Conservation (phyloP, 495 filamentous ascomycete genomes). For the Neurospora intermedia region DNA sequence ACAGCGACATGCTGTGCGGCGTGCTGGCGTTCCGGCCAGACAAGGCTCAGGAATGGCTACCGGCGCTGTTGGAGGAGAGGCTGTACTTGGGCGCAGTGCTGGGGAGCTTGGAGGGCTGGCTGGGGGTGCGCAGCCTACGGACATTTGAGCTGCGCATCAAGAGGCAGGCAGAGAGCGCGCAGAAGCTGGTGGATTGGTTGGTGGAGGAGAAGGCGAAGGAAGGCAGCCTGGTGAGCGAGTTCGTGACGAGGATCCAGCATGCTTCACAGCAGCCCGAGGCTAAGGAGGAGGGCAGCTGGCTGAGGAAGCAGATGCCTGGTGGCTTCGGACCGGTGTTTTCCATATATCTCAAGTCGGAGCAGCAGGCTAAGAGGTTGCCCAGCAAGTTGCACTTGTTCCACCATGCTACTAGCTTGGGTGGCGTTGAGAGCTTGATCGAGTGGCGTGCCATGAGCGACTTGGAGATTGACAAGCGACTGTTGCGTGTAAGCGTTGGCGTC, state of each 20-base stretch:
- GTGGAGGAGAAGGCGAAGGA: constrained; percentile 27
- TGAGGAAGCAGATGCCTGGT: constrained; percentile 80
- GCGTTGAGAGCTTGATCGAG: constrained; percentile 89
- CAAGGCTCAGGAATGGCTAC: constrained; percentile 37
- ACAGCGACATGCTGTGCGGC: constrained; percentile 83
- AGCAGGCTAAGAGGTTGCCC: constrained; percentile 57
- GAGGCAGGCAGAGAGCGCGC: constrained; percentile 60
- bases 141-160: constrained; percentile 76
- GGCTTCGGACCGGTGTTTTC: constrained; percentile 87
- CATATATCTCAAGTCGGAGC: constrained; percentile 49
- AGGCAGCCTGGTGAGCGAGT: constrained; percentile 33
- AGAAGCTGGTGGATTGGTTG: constrained; percentile 62
- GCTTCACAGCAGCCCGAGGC: constrained; percentile 59
- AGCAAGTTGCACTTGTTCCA: constrained; percentile 74
- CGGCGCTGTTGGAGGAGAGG: constrained; percentile 51
- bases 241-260: constrained; percentile 56
- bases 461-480: constrained; percentile 56
- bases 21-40: constrained; percentile 53
- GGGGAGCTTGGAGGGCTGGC: constrained; percentile 86
- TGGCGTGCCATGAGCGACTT: constrained; percentile 79
- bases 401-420: constrained; percentile 88
- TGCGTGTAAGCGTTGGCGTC: constrained; percentile 77
- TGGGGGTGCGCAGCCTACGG: constrained; percentile 73
- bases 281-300: constrained; percentile 53
- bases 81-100: constrained; percentile 71